Percentiles rank a stretch among this genome's conserved stretches.
Evolutionary conservation across 202 grass and related monocot species (phyloP).

Genomic region (Panicum hallii): DNA sequence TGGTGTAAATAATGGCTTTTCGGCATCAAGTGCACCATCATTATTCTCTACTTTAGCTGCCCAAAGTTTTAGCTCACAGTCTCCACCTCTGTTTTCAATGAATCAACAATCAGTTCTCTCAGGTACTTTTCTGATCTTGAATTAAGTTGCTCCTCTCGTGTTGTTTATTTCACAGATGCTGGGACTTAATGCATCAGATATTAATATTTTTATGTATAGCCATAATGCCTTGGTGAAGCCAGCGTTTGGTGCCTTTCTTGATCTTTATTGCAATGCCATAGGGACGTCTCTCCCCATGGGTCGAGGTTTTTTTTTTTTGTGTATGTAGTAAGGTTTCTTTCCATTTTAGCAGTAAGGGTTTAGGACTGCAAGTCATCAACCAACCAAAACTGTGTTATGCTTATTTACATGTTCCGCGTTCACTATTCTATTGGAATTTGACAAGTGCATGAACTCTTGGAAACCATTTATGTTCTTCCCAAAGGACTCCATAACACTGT

Average conservation of each 20-base stretch:
- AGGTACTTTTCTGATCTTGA: conserved; percentile 57
- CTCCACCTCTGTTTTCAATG: conserved; percentile 60
- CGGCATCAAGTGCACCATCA: conserved; percentile 40
- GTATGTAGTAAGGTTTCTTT: conserved; percentile 11
- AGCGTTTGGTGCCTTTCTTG: neutral
- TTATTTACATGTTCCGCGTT: conserved; percentile 23
- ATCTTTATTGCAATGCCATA: neutral
- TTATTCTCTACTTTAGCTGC: conserved; percentile 49
- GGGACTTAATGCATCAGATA: neutral
- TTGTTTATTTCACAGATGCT: conserved; percentile 21
- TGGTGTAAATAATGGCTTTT: conserved; percentile 63
- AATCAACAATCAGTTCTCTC: conserved; percentile 53
- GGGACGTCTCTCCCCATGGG: neutral
- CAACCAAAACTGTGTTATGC: conserved; percentile 15
- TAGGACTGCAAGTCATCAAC: neutral
- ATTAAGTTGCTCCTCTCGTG: conserved; percentile 19
- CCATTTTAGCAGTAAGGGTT: neutral
- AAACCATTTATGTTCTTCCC: conserved; percentile 6
- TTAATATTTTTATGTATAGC: neutral
- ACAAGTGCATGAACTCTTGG: neutral
- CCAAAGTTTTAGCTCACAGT: conserved; percentile 54
- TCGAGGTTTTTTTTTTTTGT: neutral
- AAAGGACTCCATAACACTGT: neutral
- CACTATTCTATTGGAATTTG: neutral
- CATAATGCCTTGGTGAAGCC: neutral